These are phyloP conservation scores for Pyrenula massariospora DNA, from an alignment of 495 filamentous ascomycete species.

Conservation along the genomic window DNA sequence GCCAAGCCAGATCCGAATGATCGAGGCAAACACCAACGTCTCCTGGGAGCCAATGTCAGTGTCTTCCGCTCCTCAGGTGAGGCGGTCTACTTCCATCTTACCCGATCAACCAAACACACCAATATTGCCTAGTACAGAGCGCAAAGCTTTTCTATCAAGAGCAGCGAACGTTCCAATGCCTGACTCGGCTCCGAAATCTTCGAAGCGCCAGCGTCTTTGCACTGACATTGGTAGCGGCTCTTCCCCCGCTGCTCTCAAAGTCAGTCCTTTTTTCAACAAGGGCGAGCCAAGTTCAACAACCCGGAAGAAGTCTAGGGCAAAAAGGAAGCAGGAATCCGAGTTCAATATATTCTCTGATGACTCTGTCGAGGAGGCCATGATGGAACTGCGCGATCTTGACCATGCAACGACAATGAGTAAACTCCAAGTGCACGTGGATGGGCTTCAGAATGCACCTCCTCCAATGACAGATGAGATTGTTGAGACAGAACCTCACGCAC, in stretches of 20 bases:
- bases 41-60: slow-evolving; percentile 41
- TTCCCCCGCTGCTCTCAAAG: slow-evolving; percentile 5
- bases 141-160: slow-evolving; percentile 29
- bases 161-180: slow-evolving; percentile 31
- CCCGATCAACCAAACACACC: slow-evolving; percentile 23
- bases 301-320: slow-evolving; percentile 29
- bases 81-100: slow-evolving; percentile 26
- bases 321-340: slow-evolving; percentile 33
- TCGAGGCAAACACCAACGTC: slow-evolving; percentile 38
- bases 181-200: slow-evolving; percentile 16
- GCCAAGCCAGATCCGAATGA: slow-evolving; percentile 50
- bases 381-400: slow-evolving; percentile 28
- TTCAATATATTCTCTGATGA: slow-evolving; percentile 59
- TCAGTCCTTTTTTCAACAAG: slow-evolving; percentile 6
- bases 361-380: slow-evolving; percentile 49
- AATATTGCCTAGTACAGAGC: slow-evolving; percentile 29
- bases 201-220: slow-evolving; percentile 53
- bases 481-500: background rate
- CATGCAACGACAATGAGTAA: slow-evolving; percentile 17
- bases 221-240: slow-evolving; percentile 37
- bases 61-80: slow-evolving; percentile 17
- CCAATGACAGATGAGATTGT: background rate
- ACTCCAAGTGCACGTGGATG: slow-evolving; percentile 1
- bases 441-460: background rate
- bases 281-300: slow-evolving; percentile 40